Base-by-base conservation (phyloP, 1,284 basidiomycete genomes). In the Irpex rosettiformis region DNA sequence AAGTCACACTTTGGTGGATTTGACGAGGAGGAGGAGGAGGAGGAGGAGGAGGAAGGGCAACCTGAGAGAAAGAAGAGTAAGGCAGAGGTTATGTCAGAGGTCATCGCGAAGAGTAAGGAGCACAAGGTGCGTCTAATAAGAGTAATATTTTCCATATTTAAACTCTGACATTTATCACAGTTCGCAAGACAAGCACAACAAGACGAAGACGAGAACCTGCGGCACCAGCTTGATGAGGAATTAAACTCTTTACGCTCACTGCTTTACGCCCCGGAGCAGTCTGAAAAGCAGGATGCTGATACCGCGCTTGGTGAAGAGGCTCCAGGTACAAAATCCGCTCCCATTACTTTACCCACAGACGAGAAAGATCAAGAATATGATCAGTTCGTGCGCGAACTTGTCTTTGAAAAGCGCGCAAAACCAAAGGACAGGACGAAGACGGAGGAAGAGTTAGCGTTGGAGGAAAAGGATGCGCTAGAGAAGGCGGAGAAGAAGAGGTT, bases 371-470 rank as follows among this genome's bases (percentile, higher is more conserved):
- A 77, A 47, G 82, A 89, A 65, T 99, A 99, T 68, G 97, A 99
- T 73, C 88, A 91, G 63, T 89, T 89, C 65, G 95, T 99, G 3
- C 88, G 93, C 40, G 91, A 95, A 65, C 84, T 99, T 29, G 96
- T 91, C 0, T 97, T 96, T 67, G 97, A 99, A 60, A 86, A 91
- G 64, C 85, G 97, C 3, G 93, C 96, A 6, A 93, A 96, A 68
- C 93, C 97, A 1, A 97, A 95, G 69, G 93, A 99, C 70, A 80
- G 97, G 58, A 94, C 94, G 43, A 98, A 98, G 78, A 97, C 96
- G 0, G 96, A 97, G 67, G 95, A 96, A 65, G 97, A 99, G 71
- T 68, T 94, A 11, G 96, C 94, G 1, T 66, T 90, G 58, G 95
- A 97, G 64, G 93, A 93, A 69, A 96, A 93, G 65, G 90, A 94